Conservation (phyloP, 1,139 yeast species). For the Suhomyces ambrosiae region DNA sequence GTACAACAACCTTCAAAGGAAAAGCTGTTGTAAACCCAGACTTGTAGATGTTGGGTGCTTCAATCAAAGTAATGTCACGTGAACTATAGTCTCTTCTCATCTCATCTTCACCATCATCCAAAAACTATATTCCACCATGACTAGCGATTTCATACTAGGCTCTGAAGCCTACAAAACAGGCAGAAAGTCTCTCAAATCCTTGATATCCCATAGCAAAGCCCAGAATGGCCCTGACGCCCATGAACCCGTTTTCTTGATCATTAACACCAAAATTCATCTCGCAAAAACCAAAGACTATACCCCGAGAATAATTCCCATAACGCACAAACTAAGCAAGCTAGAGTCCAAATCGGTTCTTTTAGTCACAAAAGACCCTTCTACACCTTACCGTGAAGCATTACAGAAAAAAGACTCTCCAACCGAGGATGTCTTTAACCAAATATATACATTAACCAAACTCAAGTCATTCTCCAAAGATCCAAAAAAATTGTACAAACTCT, state of each 20-base stretch:
- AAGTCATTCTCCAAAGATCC: constrained; percentile 48
- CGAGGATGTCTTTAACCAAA: constrained; percentile 59
- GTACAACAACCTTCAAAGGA: too few relatives aligned
- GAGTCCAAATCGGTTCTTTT: constrained; percentile 55
- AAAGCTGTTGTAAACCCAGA: neutral
- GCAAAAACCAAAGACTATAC: constrained; percentile 54
- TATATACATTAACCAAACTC: constrained; percentile 58
- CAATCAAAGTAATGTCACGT: too few relatives aligned
- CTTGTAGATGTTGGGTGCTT: too few relatives aligned
- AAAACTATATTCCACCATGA: constrained; percentile 3
- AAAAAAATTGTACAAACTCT: constrained; percentile 47
- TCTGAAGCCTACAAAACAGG: constrained; percentile 26
- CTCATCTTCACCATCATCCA: constrained; percentile 3
- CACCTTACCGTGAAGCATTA: constrained; percentile 51
- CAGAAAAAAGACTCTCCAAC: constrained; percentile 53
- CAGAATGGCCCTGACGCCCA: constrained; percentile 21
- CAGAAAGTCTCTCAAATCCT: constrained; percentile 38
- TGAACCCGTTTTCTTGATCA: constrained; percentile 50
- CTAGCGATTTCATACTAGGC: constrained; percentile 31
- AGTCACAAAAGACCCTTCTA: constrained; percentile 70
- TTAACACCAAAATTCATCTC: constrained; percentile 55
- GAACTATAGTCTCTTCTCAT: neutral
- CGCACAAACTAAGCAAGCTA: constrained; percentile 49
- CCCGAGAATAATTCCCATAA: constrained; percentile 68
- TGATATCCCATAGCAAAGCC: constrained; percentile 32